A percentile compares a stretch with the other conserved stretches of the same genome.
These are phyloP conservation scores for Linum trigynum DNA, from an alignment of 345 rosid genomes.

Conservation along the genomic window DNA sequence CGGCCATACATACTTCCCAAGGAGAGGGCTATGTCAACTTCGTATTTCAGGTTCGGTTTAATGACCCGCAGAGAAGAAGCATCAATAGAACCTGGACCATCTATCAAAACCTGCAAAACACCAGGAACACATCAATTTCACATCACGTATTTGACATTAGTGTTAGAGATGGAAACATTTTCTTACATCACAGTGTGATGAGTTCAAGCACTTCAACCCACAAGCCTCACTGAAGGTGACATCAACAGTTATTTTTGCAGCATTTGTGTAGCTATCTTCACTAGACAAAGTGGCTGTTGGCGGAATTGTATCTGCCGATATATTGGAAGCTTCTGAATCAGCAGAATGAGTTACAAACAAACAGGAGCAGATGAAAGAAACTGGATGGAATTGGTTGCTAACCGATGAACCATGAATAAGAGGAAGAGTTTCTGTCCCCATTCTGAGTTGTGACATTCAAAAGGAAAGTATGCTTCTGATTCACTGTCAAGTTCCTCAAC, in stretches of 20 bases:
- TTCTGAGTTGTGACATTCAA: conserved; percentile 30
- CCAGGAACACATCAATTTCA: not conserved
- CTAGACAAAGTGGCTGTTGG: conserved; percentile 42
- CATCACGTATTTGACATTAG: not conserved
- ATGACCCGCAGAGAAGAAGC: conserved; percentile 26
- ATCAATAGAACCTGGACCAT: conserved; percentile 32
- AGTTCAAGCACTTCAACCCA: conserved; percentile 41
- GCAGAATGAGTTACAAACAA: conserved; percentile 1
- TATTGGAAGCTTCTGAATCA: not conserved
- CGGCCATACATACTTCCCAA: conserved; percentile 19
- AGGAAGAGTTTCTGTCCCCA: conserved; percentile 37
- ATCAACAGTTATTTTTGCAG: conserved; percentile 28
- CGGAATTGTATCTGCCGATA: conserved; percentile 29
- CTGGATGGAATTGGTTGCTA: conserved; percentile 12
- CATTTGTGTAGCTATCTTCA: conserved; percentile 31
- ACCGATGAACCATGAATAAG: conserved; percentile 50
- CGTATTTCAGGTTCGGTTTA: conserved; percentile 26
- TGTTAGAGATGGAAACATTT: not conserved
- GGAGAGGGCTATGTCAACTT: conserved; percentile 23
- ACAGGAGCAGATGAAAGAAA: not conserved
- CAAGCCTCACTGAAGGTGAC: conserved; percentile 41
- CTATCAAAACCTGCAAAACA: conserved; percentile 26
- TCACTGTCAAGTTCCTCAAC: conserved; percentile 28
- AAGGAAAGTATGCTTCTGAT: conserved; percentile 31
- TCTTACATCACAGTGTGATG: conserved; percentile 46